Percentiles rank a stretch among this genome's conserved stretches.
phyloP scores from a whole-genome alignment of 495 filamentous ascomycete genomes.

The Halenospora varia region DNA sequence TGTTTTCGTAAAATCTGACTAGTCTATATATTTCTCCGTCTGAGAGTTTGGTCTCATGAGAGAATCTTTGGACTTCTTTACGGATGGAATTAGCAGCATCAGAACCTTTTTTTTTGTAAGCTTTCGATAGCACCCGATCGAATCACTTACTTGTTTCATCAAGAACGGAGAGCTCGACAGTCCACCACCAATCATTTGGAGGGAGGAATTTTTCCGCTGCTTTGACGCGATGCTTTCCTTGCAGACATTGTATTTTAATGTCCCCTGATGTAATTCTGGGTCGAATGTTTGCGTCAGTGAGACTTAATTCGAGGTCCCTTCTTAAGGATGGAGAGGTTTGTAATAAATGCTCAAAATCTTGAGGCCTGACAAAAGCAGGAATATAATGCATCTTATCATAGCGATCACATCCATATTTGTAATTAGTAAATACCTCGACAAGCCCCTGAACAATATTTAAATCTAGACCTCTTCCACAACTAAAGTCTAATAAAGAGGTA shows the following conservation, averaged over 20 bases:
- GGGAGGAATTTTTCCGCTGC: neutral
- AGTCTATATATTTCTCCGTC: neutral
- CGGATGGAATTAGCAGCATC: neutral
- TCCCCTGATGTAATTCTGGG: neutral
- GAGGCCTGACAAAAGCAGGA: neutral
- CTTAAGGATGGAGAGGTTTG: neutral
- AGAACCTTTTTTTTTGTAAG: neutral
- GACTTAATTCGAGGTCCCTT: neutral
- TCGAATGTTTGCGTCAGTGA: neutral
- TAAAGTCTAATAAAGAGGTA: neutral
- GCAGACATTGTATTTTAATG: neutral
- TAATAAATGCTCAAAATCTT: neutral
- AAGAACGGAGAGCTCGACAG: neutral
- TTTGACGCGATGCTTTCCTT: neutral
- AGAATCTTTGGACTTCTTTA: too few species aligned
- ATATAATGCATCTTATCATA: neutral
- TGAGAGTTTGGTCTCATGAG: neutral
- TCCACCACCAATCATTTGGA: neutral
- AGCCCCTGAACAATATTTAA: neutral
- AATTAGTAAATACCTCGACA: neutral
- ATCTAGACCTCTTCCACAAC: neutral
- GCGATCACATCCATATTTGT: neutral
- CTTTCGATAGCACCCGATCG: neutral
- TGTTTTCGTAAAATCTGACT: neutral
- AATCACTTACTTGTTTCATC: neutral